phyloP scores from a whole-genome alignment of 768 basidiomycete species.

The Trametes meyenii region DNA sequence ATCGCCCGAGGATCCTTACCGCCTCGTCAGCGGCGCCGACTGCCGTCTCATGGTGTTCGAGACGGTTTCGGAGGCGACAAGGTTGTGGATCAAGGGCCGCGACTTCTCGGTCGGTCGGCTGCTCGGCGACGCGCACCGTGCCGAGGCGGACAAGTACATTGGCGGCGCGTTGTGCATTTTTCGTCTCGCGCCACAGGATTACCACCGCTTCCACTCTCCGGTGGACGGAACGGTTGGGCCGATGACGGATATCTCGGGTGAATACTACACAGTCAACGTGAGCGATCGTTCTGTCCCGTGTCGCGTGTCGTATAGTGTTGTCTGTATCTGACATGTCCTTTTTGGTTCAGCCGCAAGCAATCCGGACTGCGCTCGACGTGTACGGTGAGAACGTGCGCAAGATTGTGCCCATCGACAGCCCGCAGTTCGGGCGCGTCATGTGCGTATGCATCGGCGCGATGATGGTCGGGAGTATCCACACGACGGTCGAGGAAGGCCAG shows the following conservation, averaged over 20 bases:
- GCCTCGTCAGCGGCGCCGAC: conserved; percentile 89
- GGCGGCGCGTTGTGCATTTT: conserved; percentile 91
- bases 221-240: conserved; percentile 83
- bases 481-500: conserved; percentile 86
- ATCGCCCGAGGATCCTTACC: conserved; percentile 68
- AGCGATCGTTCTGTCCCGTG: conserved; percentile 33
- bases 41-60: conserved; percentile 96
- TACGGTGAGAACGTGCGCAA: conserved; percentile 95
- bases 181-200: conserved; percentile 91
- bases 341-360: conserved; percentile 77
- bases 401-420: conserved; percentile 89
- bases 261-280: conserved; percentile 96
- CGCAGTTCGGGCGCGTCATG: conserved; percentile 90
- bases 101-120: conserved; percentile 84
- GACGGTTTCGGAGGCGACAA: conserved; percentile 81
- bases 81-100: conserved; percentile 95
- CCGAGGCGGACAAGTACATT: conserved; percentile 67
- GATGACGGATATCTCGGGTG: conserved; percentile 83
- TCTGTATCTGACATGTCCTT: neutral
- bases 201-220: conserved; percentile 91
- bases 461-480: conserved; percentile 92
- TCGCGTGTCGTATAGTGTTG: neutral
- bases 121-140: conserved; percentile 76
- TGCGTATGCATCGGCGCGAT: conserved; percentile 91
- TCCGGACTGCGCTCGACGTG: conserved; percentile 86